phyloP scores from a whole-genome alignment of 805 yeast species.

The Yamadazyma olivae region DNA sequence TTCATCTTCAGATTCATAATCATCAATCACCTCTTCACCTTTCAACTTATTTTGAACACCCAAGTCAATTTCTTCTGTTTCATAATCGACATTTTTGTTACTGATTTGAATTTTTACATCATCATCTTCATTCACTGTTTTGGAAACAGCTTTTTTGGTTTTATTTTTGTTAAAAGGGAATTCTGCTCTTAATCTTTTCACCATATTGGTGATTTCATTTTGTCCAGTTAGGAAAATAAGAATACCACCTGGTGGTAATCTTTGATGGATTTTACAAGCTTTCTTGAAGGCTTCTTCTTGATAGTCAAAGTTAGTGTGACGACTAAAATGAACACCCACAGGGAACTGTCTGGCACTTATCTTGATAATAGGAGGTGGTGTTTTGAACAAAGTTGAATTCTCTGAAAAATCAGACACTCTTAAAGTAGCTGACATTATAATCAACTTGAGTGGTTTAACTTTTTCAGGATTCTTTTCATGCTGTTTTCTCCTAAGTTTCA shows the following conservation, averaged over 20 bases:
- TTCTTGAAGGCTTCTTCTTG: constrained; percentile 84
- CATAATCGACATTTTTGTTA: constrained; percentile 61
- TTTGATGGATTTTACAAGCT: constrained; percentile 79
- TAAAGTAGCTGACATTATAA: constrained; percentile 96
- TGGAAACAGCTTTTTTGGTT: constrained; percentile 5
- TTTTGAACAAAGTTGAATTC: constrained; percentile 61
- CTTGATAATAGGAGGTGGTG: constrained; percentile 82
- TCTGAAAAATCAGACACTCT: constrained; percentile 92
- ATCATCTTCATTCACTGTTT: constrained; percentile 19
- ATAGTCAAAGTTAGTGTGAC: constrained; percentile 73
- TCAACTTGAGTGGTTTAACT: constrained; percentile 66
- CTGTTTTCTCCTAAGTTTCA: constrained; percentile 62
- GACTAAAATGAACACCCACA: constrained; percentile 86
- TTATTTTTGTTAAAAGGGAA: constrained; percentile 52
- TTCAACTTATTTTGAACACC: constrained; percentile 43
- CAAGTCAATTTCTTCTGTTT: constrained; percentile 86
- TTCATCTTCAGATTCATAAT: constrained; percentile 55
- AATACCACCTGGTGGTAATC: constrained; percentile 91
- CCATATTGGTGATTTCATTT: constrained; percentile 79
- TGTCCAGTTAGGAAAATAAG: constrained; percentile 92
- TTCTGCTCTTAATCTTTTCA: constrained; percentile 61
- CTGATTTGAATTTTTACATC: constrained; percentile 14
- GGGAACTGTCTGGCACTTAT: constrained; percentile 95
- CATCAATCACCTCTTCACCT: constrained; percentile 40
- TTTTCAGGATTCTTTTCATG: constrained; percentile 44